A percentile compares a stretch with the other conserved stretches of the same genome.
phyloP scores from a whole-genome alignment of 2,329 filamentous ascomycete species.

The Arthrinium puccinioides region DNA sequence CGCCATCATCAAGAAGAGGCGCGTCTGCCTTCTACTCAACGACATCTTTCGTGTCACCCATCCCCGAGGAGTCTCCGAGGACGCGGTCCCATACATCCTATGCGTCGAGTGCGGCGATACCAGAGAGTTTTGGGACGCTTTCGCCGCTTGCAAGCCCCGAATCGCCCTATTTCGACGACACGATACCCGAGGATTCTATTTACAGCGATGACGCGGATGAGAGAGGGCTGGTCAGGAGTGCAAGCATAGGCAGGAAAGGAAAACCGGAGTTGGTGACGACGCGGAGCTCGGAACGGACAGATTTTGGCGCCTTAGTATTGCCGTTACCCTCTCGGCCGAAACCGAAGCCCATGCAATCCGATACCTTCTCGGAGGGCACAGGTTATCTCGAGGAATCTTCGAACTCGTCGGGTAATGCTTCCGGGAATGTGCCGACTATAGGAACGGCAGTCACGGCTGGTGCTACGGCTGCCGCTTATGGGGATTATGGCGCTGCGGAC shows the following conservation, averaged over 20 bases:
- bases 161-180: conserved; percentile 44
- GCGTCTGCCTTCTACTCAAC: conserved; percentile 60
- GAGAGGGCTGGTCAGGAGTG: conserved; percentile 50
- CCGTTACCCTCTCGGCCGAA: conserved; percentile 21
- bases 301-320: conserved; percentile 11
- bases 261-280: conserved; percentile 50
- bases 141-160: conserved; percentile 37
- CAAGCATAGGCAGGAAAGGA: conserved; percentile 53
- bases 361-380: conserved; percentile 35
- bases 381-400: conserved; percentile 39
- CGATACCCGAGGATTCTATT: conserved; percentile 36
- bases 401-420: conserved; percentile 35
- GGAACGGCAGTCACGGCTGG: conserved; percentile 9
- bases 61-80: conserved; percentile 62
- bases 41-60: conserved; percentile 64
- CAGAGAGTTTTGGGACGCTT: conserved; percentile 54
- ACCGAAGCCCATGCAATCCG: conserved; percentile 27
- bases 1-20: conserved; percentile 52
- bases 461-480: conserved; percentile 31
- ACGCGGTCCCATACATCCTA: conserved; percentile 55
- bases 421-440: too few species aligned
- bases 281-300: conserved; percentile 20
- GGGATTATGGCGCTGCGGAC: conserved; percentile 39
- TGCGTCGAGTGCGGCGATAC: conserved; percentile 67
- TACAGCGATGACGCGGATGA: conserved; percentile 46